A percentile compares a stretch with the other conserved stretches of the same genome.
These are phyloP conservation scores for Arachis monticola DNA, from an alignment of 331 rosid species.

Conservation along the genomic window DNA sequence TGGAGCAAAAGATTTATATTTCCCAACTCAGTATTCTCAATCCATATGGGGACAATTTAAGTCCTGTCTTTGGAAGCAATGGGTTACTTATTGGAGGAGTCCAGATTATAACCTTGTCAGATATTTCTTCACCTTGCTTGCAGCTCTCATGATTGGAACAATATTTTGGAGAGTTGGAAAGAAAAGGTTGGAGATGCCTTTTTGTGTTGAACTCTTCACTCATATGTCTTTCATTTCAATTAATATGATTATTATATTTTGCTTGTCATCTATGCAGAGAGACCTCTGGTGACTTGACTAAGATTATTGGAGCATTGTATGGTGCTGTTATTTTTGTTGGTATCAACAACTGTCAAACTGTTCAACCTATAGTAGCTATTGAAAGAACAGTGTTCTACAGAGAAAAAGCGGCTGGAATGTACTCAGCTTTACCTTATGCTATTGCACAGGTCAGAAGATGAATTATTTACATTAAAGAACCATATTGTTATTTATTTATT, in stretches of 20 bases:
- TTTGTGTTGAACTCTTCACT: background rate
- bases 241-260: background rate
- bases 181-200: constrained; percentile 52
- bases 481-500: background rate
- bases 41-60: constrained; percentile 77
- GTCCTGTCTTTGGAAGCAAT: constrained; percentile 88
- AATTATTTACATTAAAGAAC: background rate
- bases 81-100: constrained; percentile 93
- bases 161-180: constrained; percentile 83
- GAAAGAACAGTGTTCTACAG: constrained; percentile 93
- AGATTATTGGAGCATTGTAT: constrained; percentile 78
- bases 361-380: constrained; percentile 79
- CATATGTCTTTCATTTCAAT: constrained; percentile 1
- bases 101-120: constrained; percentile 94
- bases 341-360: constrained; percentile 77
- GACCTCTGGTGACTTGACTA: constrained; percentile 50
- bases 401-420: constrained; percentile 98
- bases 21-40: constrained; percentile 70
- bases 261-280: constrained; percentile 45
- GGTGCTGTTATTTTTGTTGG: constrained; percentile 80
- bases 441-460: constrained; percentile 66
- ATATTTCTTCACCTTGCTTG: constrained; percentile 69
- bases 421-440: constrained; percentile 93
- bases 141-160: constrained; percentile 77
- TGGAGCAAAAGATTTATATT: constrained; percentile 67